Base-by-base conservation (phyloP, 2,329 filamentous ascomycete genomes). In the Trichoderma sp. region DNA sequence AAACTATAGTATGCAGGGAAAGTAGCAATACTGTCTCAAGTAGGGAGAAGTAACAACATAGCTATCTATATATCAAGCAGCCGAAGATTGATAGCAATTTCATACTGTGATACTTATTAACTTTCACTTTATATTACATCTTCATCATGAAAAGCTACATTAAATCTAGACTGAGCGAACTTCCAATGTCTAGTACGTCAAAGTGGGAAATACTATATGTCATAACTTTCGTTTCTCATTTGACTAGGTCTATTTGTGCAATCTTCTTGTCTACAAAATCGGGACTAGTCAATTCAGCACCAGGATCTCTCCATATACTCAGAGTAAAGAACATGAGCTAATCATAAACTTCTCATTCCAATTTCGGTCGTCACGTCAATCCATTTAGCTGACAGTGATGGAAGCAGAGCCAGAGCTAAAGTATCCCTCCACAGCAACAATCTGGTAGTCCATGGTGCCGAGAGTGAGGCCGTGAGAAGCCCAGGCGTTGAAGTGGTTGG, bases 401-500 rank as follows among this genome's bases (percentile, higher is more conserved):
- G 36, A 62, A 43, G 67, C 67, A 7, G 28, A 47, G 28, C 67
- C 67, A 53, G 34, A 51, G 67, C 67, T 70, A 28, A 70, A 70
- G 39, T 70, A 70, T 1, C 67, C 67, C 28, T 70, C 67, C 12
- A 70, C 67, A 4, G 67, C 67, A 24, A 70, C 24, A 36, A 70
- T 70, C 67, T 70, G 67, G 67, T 70, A 70, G 30, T 70, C 57
- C 39, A 70, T 26, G 9, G 57, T 61, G 6, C 67, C 67, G n/a
- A 70, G 18, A 11, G 56, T 70, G 36, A 70, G 12, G 6, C 67
- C 67, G 3, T 51, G 67, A 8, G 39, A 51, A 14, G 57, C 28
- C 67, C 67, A 70, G 1, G 67, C 67, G 21, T 70, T 70, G 57
- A 70, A 61, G 39, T 70, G 67, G 67, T 70, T 70, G 4, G n/a